Evolutionary conservation across 345 rosid species (phyloP).

Genomic region (Lagerstroemia speciosa): DNA sequence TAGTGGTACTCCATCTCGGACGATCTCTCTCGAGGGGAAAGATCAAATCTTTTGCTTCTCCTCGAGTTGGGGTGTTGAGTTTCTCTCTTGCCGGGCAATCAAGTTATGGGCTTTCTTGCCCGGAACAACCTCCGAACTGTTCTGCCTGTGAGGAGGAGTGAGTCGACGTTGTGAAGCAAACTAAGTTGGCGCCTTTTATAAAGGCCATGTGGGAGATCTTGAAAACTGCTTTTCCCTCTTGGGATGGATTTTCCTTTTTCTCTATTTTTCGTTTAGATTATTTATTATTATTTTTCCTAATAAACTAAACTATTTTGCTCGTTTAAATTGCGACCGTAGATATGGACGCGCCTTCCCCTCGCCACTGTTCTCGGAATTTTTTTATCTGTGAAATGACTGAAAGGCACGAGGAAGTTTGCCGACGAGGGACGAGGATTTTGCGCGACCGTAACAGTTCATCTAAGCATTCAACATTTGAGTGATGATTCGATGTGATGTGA

Average conservation of each 20-base stretch:
- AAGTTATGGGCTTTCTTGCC: neutral
- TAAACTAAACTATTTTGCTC: neutral
- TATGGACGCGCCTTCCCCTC: conserved; percentile 1
- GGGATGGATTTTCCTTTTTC: neutral
- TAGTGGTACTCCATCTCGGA: conserved; percentile 9
- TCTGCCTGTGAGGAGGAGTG: neutral
- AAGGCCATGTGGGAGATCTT: neutral
- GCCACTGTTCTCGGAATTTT: too few relatives aligned
- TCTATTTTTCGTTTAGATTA: neutral
- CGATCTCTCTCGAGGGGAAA: neutral
- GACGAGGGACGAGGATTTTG: too few relatives aligned
- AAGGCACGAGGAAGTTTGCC: neutral
- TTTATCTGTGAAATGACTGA: neutral
- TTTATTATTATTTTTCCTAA: neutral
- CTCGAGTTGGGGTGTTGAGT: neutral
- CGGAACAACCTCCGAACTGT: neutral
- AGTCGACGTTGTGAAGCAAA: conserved; percentile 4
- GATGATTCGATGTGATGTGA: too few relatives aligned
- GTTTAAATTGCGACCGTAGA: neutral
- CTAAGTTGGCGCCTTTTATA: conserved; percentile 9
- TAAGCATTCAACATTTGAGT: too few relatives aligned
- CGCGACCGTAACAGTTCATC: too few relatives aligned
- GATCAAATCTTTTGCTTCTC: neutral
- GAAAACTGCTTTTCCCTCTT: neutral
- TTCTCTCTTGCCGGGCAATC: neutral